phyloP scores from a whole-genome alignment of 441 rosid species.

The Manihot esculenta region DNA sequence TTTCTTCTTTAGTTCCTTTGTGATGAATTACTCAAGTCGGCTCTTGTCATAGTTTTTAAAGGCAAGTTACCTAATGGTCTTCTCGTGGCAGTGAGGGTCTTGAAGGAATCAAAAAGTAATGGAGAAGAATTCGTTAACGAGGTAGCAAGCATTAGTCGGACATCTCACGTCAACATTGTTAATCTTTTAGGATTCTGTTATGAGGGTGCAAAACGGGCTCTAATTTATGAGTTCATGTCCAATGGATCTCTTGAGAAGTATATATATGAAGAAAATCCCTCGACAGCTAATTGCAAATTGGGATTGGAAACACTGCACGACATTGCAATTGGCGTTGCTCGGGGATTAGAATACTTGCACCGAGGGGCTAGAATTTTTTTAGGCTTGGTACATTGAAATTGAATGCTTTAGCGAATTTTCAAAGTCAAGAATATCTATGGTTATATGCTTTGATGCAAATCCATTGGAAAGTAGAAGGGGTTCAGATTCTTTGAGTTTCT shows the following conservation, averaged over 20 bases:
- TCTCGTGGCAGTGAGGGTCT: constrained; percentile 11
- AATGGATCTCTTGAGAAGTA: constrained; percentile 29
- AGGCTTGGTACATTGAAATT: background rate
- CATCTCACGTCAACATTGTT: too few relatives aligned
- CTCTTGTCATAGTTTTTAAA: constrained; percentile 9
- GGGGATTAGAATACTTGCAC: constrained; percentile 28
- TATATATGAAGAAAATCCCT: constrained; percentile 1
- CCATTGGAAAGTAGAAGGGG: background rate
- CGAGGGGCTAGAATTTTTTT: background rate
- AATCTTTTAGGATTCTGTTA: too few relatives aligned
- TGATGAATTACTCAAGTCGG: too few relatives aligned
- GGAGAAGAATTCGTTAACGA: constrained; percentile 22
- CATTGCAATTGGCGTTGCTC: constrained; percentile 19
- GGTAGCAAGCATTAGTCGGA: background rate
- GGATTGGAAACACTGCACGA: background rate
- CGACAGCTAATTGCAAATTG: background rate
- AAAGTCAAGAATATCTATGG: background rate
- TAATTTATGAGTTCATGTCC: too few relatives aligned
- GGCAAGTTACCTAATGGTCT: constrained; percentile 1
- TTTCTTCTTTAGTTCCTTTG: too few relatives aligned
- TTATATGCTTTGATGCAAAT: background rate
- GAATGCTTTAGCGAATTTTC: background rate
- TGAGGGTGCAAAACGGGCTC: too few relatives aligned
- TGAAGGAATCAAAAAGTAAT: background rate
- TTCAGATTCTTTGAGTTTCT: background rate